Evolutionary conservation across 176 grass and related monocot genomes (phyloP).

Genomic region (Aegilops tauschii): DNA sequence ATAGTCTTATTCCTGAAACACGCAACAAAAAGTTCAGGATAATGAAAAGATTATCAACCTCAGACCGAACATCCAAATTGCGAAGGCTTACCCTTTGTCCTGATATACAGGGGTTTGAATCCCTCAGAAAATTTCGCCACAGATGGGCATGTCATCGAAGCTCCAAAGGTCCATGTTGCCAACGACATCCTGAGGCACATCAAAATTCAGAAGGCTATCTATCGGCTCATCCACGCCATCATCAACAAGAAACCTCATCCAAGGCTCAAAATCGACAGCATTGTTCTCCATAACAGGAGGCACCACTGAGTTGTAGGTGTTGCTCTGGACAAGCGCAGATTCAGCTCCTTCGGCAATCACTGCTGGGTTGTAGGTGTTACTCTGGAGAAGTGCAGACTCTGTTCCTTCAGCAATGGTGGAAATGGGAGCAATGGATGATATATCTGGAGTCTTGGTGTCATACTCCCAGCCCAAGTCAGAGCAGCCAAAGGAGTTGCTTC

Average conservation of each 20-base stretch:
- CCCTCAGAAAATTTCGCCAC: constrained; percentile 36
- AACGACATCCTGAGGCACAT: constrained; percentile 45
- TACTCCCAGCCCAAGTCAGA: constrained; percentile 54
- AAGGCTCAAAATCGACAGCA: constrained; percentile 52
- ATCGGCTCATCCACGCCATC: constrained; percentile 38
- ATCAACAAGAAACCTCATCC: constrained; percentile 60
- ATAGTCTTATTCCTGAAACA: constrained; percentile 50
- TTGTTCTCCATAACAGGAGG: constrained; percentile 29
- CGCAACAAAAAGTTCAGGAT: neutral
- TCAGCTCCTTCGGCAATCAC: constrained; percentile 38
- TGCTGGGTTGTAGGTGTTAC: neutral
- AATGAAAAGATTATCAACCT: neutral
- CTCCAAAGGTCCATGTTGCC: constrained; percentile 74
- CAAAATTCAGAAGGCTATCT: constrained; percentile 51
- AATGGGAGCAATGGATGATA: constrained; percentile 41
- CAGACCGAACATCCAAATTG: neutral
- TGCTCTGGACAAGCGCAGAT: constrained; percentile 14
- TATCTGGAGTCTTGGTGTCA: constrained; percentile 51
- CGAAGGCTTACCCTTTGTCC: constrained; percentile 31
- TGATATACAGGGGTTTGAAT: constrained; percentile 28
- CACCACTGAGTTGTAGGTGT: constrained; percentile 10
- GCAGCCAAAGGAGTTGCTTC: constrained; percentile 60
- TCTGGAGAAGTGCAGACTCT: constrained; percentile 25
- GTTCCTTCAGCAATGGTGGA: constrained; percentile 32
- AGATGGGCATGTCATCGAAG: constrained; percentile 67